phyloP scores from a whole-genome alignment of 2,329 filamentous ascomycete genomes.

The Dactylellina cionopaga region DNA sequence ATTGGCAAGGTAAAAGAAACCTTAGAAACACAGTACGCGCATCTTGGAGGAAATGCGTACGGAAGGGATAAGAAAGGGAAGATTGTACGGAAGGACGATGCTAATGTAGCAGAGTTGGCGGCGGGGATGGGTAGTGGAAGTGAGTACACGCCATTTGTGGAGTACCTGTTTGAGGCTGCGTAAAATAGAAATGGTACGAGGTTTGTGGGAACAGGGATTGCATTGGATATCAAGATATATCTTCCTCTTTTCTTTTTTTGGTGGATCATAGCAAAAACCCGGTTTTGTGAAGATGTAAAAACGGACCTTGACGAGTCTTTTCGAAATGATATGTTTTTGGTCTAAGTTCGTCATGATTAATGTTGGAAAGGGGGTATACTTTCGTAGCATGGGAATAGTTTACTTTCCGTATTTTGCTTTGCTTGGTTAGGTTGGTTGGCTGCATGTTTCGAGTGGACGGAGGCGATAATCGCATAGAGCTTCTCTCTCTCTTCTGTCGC shows the following conservation, averaged over 20 bases:
- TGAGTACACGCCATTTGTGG: slow-evolving; percentile 95
- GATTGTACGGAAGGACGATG: slow-evolving; percentile 88
- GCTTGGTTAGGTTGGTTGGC: not conserved
- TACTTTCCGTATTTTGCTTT: slow-evolving; percentile 12
- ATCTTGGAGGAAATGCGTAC: slow-evolving; percentile 93
- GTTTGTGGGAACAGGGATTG: not conserved
- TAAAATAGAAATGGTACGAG: not conserved
- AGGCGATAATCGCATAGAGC: slow-evolving; percentile 38
- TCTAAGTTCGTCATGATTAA: slow-evolving; percentile 27
- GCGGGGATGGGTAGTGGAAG: slow-evolving; percentile 75
- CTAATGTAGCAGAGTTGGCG: slow-evolving; percentile 81
- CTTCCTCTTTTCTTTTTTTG: slow-evolving; percentile 5
- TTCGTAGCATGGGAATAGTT: slow-evolving; percentile 16
- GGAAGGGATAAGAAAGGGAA: slow-evolving; percentile 88
- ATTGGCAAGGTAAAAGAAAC: slow-evolving; percentile 76
- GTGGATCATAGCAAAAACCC: not conserved
- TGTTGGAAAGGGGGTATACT: too few species aligned
- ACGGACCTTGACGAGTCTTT: slow-evolving; percentile 1
- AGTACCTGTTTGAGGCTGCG: slow-evolving; percentile 88
- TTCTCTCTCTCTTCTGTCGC: not conserved
- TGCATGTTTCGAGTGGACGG: slow-evolving; percentile 17
- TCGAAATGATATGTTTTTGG: not conserved
- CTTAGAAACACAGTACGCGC: slow-evolving; percentile 85
- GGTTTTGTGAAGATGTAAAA: slow-evolving; percentile 1
- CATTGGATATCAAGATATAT: not conserved